A percentile compares a stretch with the other conserved stretches of the same genome.
Conservation (phyloP, 2,329 filamentous ascomycete species). For the Myotisia sp. region DNA sequence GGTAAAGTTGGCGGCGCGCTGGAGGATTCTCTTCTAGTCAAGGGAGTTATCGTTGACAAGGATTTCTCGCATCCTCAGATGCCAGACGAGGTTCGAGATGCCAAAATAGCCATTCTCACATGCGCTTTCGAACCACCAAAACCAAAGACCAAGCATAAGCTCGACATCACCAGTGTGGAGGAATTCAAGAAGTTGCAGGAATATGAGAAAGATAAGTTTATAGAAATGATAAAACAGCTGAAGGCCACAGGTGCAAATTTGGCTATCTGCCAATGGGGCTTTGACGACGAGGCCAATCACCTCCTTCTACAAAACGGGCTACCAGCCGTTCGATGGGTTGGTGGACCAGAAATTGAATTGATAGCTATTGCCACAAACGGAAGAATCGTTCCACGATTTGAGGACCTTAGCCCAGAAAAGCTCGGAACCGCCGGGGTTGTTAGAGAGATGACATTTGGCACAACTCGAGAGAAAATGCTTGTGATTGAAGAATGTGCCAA, state of each 20-base stretch:
- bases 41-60: conserved; percentile 98
- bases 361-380: conserved; percentile 98
- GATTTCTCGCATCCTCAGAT: conserved; percentile 99
- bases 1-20: conserved; percentile 91
- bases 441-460: conserved; percentile 90
- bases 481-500: conserved; percentile 99
- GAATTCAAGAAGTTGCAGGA: conserved; percentile 96
- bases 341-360: conserved; percentile 92
- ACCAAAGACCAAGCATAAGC: conserved; percentile 98
- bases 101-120: conserved; percentile 93
- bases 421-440: conserved; percentile 81
- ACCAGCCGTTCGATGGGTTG: conserved; percentile 93
- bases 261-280: conserved; percentile 98
- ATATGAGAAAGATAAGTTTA: conserved; percentile 92
- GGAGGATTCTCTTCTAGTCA: conserved; percentile 86
- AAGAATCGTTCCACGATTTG: conserved; percentile 91
- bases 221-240: conserved; percentile 97
- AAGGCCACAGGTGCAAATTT: conserved; percentile 95
- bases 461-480: conserved; percentile 97
- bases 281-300: conserved; percentile 98
- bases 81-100: conserved; percentile 87
- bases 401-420: conserved; percentile 83
- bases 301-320: conserved; percentile 89
- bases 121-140: conserved; percentile 98
- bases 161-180: conserved; percentile 91